These are phyloP conservation scores for Epichloe gansuensis DNA, from an alignment of 2,329 filamentous ascomycete genomes.

Conservation along the genomic window DNA sequence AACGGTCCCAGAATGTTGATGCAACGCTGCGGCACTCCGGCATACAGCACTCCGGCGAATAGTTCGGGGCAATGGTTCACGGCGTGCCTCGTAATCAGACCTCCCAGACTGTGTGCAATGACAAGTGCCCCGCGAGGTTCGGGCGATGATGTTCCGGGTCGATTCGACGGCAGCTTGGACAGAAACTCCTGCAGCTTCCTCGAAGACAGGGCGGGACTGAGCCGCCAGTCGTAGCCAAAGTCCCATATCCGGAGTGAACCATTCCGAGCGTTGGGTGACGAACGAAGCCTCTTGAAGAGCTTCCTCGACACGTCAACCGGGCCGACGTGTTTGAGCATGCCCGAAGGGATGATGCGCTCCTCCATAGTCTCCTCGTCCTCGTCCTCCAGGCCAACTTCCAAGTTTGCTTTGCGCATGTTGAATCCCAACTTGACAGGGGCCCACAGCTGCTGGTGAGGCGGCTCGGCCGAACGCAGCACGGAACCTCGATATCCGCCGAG, in stretches of 20 bases:
- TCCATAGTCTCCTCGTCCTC: slow-evolving; percentile 78
- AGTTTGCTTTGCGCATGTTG: slow-evolving; percentile 80
- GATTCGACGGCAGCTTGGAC: slow-evolving; percentile 62
- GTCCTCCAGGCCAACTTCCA: slow-evolving; percentile 70
- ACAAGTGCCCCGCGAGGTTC: slow-evolving; percentile 60
- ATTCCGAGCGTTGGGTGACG: slow-evolving; percentile 57
- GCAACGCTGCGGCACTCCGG: slow-evolving; percentile 72
- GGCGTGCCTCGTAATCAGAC: slow-evolving; percentile 75
- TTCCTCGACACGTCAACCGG: slow-evolving; percentile 80
- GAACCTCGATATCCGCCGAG: slow-evolving; percentile 87
- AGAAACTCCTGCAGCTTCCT: slow-evolving; percentile 60
- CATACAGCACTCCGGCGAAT: slow-evolving; percentile 75
- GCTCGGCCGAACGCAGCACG: slow-evolving; percentile 69
- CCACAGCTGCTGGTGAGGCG: slow-evolving; percentile 81
- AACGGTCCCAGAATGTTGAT: slow-evolving; percentile 85
- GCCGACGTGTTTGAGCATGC: slow-evolving; percentile 84
- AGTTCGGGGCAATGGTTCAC: slow-evolving; percentile 77
- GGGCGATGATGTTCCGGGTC: slow-evolving; percentile 33
- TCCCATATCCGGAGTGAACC: slow-evolving; percentile 72
- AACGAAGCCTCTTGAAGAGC: slow-evolving; percentile 63
- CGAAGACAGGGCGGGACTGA: slow-evolving; percentile 68
- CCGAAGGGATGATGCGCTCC: slow-evolving; percentile 69
- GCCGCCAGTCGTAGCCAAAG: slow-evolving; percentile 89
- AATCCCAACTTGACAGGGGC: slow-evolving; percentile 86
- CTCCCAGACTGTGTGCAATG: slow-evolving; percentile 77